Evolutionary conservation across 352 stramenopile genomes (phyloP).

Genomic region (Globisporangium splendens): DNA sequence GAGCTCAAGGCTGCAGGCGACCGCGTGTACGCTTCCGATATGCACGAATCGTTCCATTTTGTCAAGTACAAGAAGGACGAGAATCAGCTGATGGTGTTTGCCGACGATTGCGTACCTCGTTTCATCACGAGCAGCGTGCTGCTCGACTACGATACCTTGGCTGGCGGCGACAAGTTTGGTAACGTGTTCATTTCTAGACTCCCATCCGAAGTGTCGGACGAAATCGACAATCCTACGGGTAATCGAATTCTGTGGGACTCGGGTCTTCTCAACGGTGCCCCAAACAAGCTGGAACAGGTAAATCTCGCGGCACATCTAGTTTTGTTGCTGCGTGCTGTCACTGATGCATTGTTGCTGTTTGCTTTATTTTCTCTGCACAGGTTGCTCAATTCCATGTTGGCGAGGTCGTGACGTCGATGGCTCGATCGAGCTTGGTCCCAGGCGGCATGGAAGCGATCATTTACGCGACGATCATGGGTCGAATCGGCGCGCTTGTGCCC

Average conservation of each 20-base stretch:
- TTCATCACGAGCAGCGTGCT: conserved; percentile 83
- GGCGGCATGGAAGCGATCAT: conserved; percentile 96
- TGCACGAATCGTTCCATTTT: conserved; percentile 95
- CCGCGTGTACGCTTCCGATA: conserved; percentile 95
- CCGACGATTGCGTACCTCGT: conserved; percentile 91
- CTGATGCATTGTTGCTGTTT: not conserved
- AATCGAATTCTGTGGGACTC: conserved; percentile 97
- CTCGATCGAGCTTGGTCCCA: conserved; percentile 93
- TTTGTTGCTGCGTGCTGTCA: not conserved
- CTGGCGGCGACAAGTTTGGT: conserved; percentile 98
- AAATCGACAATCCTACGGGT: conserved; percentile 95
- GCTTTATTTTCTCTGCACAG: conserved; percentile 12
- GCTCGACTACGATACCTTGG: conserved; percentile 98
- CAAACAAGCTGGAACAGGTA: conserved; percentile 96
- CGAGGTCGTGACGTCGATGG: conserved; percentile 97
- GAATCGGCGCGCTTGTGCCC: conserved; percentile 95
- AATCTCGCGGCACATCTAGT: not conserved
- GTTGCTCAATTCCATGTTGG: conserved; percentile 96
- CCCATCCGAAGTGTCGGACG: conserved; percentile 91
- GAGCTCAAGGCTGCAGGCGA: conserved; percentile 93
- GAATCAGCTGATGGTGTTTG: conserved; percentile 96
- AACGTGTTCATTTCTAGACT: conserved; percentile 97
- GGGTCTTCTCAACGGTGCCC: conserved; percentile 87
- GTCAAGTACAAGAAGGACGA: conserved; percentile 97
- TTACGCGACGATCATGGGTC: conserved; percentile 96